phyloP scores from a whole-genome alignment of 2,329 filamentous ascomycete genomes.

The Pseudopithomyces chartarum region DNA sequence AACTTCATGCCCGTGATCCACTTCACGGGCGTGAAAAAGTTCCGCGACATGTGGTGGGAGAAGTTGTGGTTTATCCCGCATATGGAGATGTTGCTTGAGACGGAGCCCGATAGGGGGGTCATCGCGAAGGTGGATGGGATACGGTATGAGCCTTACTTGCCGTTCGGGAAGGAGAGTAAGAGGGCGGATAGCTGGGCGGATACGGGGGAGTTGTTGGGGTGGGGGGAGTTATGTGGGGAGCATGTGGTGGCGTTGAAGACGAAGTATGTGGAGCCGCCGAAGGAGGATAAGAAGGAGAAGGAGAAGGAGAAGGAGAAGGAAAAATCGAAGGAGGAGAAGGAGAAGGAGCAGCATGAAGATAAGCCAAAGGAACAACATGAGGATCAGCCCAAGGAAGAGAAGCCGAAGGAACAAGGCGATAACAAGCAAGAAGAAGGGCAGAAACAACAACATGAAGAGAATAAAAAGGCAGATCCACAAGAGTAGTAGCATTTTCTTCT shows the following conservation, averaged over 20 bases:
- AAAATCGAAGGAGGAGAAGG: not conserved
- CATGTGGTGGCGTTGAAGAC: not conserved
- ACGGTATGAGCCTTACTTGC: not conserved
- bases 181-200: not conserved
- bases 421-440: no score
- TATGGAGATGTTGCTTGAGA: not conserved
- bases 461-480: no score
- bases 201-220: not conserved
- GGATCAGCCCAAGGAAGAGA: no score
- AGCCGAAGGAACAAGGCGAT: no score
- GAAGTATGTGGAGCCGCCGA: not conserved
- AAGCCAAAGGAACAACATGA: no score
- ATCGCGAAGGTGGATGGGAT: not conserved
- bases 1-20: constrained; percentile 2
- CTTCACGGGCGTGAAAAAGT: constrained; percentile 1
- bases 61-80: constrained; percentile 2
- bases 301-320: not conserved
- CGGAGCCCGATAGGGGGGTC: not conserved
- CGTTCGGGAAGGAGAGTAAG: not conserved
- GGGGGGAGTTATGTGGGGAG: not conserved
- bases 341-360: no score
- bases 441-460: no score
- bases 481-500: no score
- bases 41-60: constrained; percentile 4
- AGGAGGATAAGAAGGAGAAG: not conserved